Evolutionary conservation across 805 yeast genomes (phyloP).

Genomic region (Sporopachydermia lactativora): DNA sequence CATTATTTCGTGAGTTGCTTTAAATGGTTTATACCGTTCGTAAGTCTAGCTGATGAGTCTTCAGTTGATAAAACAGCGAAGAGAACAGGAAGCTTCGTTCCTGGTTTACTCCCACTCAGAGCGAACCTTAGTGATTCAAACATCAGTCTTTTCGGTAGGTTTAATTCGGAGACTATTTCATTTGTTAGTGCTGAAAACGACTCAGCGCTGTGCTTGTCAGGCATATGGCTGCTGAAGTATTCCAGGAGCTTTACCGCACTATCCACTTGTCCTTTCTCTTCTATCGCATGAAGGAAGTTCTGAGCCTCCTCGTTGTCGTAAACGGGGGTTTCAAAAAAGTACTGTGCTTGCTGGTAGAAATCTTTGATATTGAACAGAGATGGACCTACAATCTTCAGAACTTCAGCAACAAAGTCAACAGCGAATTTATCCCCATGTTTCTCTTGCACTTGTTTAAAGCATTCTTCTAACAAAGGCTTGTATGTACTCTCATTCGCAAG

Average conservation of each 20-base stretch:
- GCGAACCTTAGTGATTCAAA: slow-evolving; percentile 54
- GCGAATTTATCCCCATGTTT: slow-evolving; percentile 11
- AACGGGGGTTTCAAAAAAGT: slow-evolving; percentile 29
- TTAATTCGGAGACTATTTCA: slow-evolving; percentile 5
- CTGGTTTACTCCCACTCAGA: slow-evolving; percentile 55
- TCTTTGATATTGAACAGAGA: slow-evolving; percentile 42
- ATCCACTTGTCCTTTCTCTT: slow-evolving; percentile 4
- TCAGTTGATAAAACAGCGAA: slow-evolving; percentile 38
- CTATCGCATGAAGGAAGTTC: slow-evolving; percentile 17
- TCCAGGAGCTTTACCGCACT: slow-evolving; percentile 11
- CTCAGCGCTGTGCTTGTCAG: not conserved
- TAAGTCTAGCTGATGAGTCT: slow-evolving; percentile 15
- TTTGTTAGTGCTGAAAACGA: slow-evolving; percentile 7
- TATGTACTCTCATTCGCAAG: slow-evolving; percentile 25
- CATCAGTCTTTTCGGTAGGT: slow-evolving; percentile 12
- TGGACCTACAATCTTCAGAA: slow-evolving; percentile 32
- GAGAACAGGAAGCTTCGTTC: slow-evolving; percentile 48
- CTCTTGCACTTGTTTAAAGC: slow-evolving; percentile 12
- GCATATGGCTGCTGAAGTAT: slow-evolving; percentile 6
- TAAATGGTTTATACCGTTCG: slow-evolving; percentile 14
- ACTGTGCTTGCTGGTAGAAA: slow-evolving; percentile 30
- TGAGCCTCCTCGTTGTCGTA: slow-evolving; percentile 16
- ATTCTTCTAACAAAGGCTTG: slow-evolving; percentile 22
- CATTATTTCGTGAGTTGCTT: slow-evolving; percentile 9
- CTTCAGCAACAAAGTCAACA: slow-evolving; percentile 21